Base-by-base conservation (phyloP, 1,284 basidiomycete species). In the Pholiota adiposa region DNA sequence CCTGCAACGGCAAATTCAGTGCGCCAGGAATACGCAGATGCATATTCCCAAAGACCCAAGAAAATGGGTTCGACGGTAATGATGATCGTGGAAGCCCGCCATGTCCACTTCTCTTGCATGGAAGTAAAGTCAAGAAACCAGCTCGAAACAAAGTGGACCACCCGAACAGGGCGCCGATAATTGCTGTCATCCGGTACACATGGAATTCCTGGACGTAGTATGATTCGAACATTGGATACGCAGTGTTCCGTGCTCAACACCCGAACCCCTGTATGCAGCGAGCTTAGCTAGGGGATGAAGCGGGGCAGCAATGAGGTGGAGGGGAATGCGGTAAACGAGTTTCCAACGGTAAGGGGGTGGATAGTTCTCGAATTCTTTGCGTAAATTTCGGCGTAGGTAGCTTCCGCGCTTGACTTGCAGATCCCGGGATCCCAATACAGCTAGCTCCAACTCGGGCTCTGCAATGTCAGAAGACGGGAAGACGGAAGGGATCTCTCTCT, bases 211-310 rank as follows among this genome's bases (percentile, higher is more conserved):
- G 23, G n/a, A 21, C 19, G 6, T n/a, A 16, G 12, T 50, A 9
- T 4, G 53, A 21, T 9, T 44, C 16, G 16, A 54, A 54, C 53
- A 54, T 54, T 5, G 40, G 16, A 54, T 21, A 11, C 53, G 53
- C 2, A 43, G 36, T 7, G 1, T n/a, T 4, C 41, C 38, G 11
- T 54, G 7, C 18, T n/a, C 18, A 33, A n/a, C 23, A 16, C n/a
- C 38, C 4, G 21, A 21, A 9, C 18, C 19, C 3, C 19, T 7
- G 21, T 12, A 11, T 18, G 4, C 40, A 19, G 19, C 19, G 12
- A 54, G 9, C 12, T 54, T 43, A 38, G 14, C 27, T 19, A 46
- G 19, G 11, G 52, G 52, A 12, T 19, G 43, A 46, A 48, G 54
- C 18, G 18, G 16, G 12, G 33, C 27, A 11, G 16, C 25, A 14